Conservation (phyloP, 345 rosid species). For the Turnera subulata region DNA sequence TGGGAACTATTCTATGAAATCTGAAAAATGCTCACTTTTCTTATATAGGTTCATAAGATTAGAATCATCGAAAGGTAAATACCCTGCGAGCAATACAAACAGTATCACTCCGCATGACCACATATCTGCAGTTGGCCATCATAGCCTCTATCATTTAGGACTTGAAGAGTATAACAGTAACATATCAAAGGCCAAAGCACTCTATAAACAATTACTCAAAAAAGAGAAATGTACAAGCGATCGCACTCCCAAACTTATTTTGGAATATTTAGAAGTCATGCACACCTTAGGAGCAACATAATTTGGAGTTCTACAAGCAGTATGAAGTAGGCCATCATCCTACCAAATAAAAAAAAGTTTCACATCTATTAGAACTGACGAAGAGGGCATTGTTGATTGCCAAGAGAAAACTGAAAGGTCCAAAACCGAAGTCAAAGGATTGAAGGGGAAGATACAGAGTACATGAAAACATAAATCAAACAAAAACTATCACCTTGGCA, state of each 20-base stretch:
- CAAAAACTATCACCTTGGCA: conserved; percentile 62
- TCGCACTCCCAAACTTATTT: no score
- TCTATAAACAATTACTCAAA: conserved; percentile 6
- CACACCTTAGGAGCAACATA: conserved; percentile 97
- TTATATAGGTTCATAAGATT: conserved; percentile 92
- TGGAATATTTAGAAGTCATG: no score
- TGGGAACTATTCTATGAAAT: conserved; percentile 9
- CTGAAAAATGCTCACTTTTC: conserved; percentile 66
- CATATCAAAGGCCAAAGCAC: conserved; percentile 3
- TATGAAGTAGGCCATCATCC: conserved; percentile 97
- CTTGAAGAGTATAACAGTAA: conserved; percentile 41
- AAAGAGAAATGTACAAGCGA: no score
- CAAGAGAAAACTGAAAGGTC: no score
- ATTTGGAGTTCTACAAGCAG: conserved; percentile 96
- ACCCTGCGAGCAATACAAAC: conserved; percentile 94
- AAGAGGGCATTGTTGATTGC: no score
- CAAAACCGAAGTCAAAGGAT: not conserved
- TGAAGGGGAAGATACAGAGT: not conserved
- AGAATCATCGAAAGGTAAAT: conserved; percentile 98
- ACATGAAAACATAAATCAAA: not conserved
- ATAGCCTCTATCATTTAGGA: conserved; percentile 88
- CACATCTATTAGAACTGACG: not conserved
- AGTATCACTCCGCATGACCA: conserved; percentile 99
- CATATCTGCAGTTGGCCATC: conserved; percentile 95
- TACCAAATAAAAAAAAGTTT: conserved; percentile 23